Percentiles rank a stretch among this genome's conserved stretches.
Conservation (phyloP, 257 asterid species). For the Henckelia pumila region DNA sequence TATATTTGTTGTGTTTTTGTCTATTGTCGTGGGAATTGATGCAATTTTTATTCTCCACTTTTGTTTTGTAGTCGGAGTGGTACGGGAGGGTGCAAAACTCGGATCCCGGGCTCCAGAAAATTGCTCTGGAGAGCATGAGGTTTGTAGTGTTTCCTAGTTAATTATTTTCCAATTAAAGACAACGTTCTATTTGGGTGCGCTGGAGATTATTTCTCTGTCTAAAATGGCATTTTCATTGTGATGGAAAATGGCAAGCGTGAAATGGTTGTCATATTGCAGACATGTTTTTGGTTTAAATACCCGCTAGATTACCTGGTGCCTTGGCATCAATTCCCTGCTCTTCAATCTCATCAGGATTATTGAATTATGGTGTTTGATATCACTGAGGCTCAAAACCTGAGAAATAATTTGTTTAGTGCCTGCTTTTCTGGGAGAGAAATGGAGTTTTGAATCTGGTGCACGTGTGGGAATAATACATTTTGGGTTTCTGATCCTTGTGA, state of each 20-base stretch:
- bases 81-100: constrained; percentile 90
- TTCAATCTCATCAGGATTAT: not conserved
- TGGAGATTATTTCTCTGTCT: not conserved
- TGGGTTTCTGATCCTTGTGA: too few species aligned
- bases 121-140: constrained; percentile 95
- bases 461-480: too few species aligned
- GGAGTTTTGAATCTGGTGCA: too few species aligned
- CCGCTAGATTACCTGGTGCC: not conserved
- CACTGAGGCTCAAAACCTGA: not conserved
- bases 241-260: not conserved
- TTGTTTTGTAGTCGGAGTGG: constrained; percentile 70
- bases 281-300: not conserved
- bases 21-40: constrained; percentile 4
- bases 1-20: not conserved
- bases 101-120: constrained; percentile 84
- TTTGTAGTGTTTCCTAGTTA: constrained; percentile 22
- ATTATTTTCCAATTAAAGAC: not conserved
- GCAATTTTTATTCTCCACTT: constrained; percentile 16
- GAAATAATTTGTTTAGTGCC: not conserved
- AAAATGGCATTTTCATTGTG: not conserved
- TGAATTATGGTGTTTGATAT: not conserved
- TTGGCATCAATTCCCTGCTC: not conserved
- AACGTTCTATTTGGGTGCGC: not conserved
- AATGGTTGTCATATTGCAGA: not conserved
- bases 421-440: not conserved